Evolutionary conservation across 495 filamentous ascomycete species (phyloP).

Genomic region (Penicillium bovifimosum): DNA sequence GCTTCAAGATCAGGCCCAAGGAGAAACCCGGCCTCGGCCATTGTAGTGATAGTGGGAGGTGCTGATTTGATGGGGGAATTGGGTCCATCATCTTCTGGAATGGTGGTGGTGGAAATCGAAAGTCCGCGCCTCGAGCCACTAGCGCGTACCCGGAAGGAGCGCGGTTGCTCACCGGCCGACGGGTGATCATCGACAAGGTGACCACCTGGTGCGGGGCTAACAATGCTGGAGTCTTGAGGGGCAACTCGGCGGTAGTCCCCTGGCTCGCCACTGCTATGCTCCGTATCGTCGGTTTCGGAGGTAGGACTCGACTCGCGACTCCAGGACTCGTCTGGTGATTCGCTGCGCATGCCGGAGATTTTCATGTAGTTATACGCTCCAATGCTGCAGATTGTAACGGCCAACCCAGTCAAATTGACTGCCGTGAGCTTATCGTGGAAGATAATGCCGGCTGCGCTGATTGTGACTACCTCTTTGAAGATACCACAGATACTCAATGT

Average conservation of each 20-base stretch:
- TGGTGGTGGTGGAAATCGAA: constrained; percentile 29
- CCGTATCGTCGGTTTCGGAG: constrained; percentile 31
- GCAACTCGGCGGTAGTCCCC: constrained; percentile 27
- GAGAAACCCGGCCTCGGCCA: constrained; percentile 25
- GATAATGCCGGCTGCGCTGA: constrained; percentile 77
- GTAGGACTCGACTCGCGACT: constrained; percentile 27
- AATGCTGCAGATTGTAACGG: constrained; percentile 86
- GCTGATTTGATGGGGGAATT: constrained; percentile 31
- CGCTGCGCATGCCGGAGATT: constrained; percentile 76
- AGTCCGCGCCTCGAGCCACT: constrained; percentile 33
- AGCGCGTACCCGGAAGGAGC: constrained; percentile 36
- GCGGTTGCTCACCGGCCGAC: constrained; percentile 25
- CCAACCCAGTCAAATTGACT: constrained; percentile 79
- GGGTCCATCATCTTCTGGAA: constrained; percentile 28
- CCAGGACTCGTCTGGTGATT: constrained; percentile 42
- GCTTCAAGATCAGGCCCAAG: constrained; percentile 9
- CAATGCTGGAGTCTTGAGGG: constrained; percentile 22
- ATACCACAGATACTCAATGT: constrained; percentile 96
- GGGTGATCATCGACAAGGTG: constrained; percentile 28
- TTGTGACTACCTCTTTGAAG: constrained; percentile 98
- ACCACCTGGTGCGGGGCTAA: constrained; percentile 13
- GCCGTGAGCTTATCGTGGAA: constrained; percentile 87
- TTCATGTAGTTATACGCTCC: constrained; percentile 93
- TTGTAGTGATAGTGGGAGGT: constrained; percentile 29
- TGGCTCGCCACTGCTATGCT: constrained; percentile 18